Evolutionary conservation across 345 rosid species (phyloP).

Genomic region (Lumnitzera racemosa): DNA sequence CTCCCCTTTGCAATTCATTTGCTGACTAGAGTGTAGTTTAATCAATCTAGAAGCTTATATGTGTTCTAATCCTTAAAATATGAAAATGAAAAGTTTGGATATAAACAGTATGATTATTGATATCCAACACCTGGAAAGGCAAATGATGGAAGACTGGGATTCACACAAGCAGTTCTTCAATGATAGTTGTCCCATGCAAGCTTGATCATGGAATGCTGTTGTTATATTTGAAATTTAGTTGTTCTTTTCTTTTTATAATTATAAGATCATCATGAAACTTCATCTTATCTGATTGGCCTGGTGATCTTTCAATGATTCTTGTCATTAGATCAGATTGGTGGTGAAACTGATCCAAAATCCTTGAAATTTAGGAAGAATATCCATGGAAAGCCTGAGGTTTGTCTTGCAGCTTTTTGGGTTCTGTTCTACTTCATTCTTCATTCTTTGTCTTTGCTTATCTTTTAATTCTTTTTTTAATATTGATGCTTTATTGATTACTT

Average conservation of each 20-base stretch:
- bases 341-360: slow-evolving; percentile 42
- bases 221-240: too few relatives aligned
- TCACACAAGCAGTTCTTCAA: background rate
- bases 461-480: background rate
- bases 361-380: slow-evolving; percentile 66
- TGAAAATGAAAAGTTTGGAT: too few relatives aligned
- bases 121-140: too few relatives aligned
- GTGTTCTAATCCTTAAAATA: too few relatives aligned
- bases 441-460: background rate
- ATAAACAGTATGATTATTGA: too few relatives aligned
- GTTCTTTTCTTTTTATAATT: background rate
- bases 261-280: too few relatives aligned
- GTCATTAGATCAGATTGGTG: slow-evolving; percentile 50
- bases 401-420: slow-evolving; percentile 6
- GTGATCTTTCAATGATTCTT: slow-evolving; percentile 9
- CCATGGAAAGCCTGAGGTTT: slow-evolving; percentile 96
- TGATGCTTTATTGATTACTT: background rate
- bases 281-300: too few relatives aligned
- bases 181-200: background rate
- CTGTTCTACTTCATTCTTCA: background rate
- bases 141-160: too few relatives aligned
- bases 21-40: background rate
- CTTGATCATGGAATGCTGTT: background rate
- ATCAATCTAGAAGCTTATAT: background rate
- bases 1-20: background rate